These are phyloP conservation scores for Xylaria sp. DNA, from an alignment of 2,329 filamentous ascomycete genomes.

Conservation along the genomic window DNA sequence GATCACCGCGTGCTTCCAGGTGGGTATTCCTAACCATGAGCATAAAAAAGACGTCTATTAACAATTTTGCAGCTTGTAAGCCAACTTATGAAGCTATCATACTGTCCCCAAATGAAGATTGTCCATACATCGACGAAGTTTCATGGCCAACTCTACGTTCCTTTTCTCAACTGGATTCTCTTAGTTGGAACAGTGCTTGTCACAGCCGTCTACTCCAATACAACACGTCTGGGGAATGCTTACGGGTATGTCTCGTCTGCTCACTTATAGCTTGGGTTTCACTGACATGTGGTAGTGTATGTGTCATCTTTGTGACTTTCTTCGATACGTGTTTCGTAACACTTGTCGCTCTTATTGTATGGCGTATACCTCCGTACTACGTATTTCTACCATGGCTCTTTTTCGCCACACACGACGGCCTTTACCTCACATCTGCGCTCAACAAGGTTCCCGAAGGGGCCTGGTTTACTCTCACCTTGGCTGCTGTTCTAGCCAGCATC, in stretches of 20 bases:
- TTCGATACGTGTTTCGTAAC: conserved; percentile 80
- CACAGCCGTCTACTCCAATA: conserved; percentile 73
- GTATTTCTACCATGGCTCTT: conserved; percentile 70
- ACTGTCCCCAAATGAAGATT: conserved; percentile 80
- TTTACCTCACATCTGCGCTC: conserved; percentile 75
- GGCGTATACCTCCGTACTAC: conserved; percentile 69
- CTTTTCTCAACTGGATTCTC: conserved; percentile 79
- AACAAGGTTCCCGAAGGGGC: conserved; percentile 79
- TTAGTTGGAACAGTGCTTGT: conserved; percentile 81
- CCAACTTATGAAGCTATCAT: conserved; percentile 71
- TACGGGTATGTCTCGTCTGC: conserved; percentile 62
- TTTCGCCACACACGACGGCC: conserved; percentile 73
- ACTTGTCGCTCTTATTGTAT: conserved; percentile 76
- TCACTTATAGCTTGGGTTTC: not conserved
- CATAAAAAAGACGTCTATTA: conserved; percentile 13
- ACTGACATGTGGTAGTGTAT: conserved; percentile 57
- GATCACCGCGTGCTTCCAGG: conserved; percentile 76
- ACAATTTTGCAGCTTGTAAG: conserved; percentile 43
- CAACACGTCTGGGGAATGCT: conserved; percentile 75
- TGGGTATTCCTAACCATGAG: not conserved
- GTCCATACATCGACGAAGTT: conserved; percentile 76
- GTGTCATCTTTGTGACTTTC: conserved; percentile 83
- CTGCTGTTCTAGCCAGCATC: conserved; percentile 68
- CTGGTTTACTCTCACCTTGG: conserved; percentile 79
- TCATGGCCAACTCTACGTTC: conserved; percentile 81